These are phyloP conservation scores for Orbilia ellipsospora DNA, from an alignment of 2,329 filamentous ascomycete species.

Conservation along the genomic window DNA sequence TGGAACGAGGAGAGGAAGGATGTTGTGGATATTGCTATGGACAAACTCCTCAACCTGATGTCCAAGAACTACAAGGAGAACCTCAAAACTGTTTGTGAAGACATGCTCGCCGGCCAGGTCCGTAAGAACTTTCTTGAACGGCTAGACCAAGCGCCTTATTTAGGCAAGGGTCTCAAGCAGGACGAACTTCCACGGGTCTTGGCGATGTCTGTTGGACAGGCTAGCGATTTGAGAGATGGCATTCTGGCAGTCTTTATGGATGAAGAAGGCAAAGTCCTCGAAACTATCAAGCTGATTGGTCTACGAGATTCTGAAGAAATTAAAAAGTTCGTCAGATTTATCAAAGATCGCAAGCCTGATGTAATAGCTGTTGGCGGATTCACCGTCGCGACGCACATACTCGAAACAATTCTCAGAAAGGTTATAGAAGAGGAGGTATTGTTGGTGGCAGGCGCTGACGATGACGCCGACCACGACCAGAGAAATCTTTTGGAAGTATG, in stretches of 20 bases:
- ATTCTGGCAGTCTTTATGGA: constrained; percentile 93
- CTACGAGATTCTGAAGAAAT: constrained; percentile 76
- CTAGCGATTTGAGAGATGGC: constrained; percentile 77
- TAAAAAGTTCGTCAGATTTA: constrained; percentile 79
- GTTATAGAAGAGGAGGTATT: constrained; percentile 82
- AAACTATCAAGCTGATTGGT: constrained; percentile 87
- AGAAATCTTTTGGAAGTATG: constrained; percentile 86
- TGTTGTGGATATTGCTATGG: constrained; percentile 81
- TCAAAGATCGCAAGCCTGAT: constrained; percentile 84
- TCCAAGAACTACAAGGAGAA: constrained; percentile 94
- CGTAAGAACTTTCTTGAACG: constrained; percentile 73
- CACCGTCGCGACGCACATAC: constrained; percentile 83
- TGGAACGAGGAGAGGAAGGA: constrained; percentile 92
- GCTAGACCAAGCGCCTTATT: constrained; percentile 94
- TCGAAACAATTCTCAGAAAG: constrained; percentile 82
- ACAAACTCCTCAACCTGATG: constrained; percentile 84
- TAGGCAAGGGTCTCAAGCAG: constrained; percentile 89
- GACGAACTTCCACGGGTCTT: constrained; percentile 89
- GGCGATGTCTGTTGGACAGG: constrained; percentile 85
- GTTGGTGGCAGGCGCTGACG: constrained; percentile 62
- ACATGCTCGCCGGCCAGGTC: constrained; percentile 86
- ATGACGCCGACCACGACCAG: constrained; percentile 77
- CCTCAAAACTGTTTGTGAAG: constrained; percentile 91
- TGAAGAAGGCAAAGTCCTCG: constrained; percentile 87
- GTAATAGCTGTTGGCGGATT: constrained; percentile 90